These are phyloP conservation scores for Chernovozyma aurita DNA, from an alignment of 1,139 yeast genomes.

Conservation along the genomic window DNA sequence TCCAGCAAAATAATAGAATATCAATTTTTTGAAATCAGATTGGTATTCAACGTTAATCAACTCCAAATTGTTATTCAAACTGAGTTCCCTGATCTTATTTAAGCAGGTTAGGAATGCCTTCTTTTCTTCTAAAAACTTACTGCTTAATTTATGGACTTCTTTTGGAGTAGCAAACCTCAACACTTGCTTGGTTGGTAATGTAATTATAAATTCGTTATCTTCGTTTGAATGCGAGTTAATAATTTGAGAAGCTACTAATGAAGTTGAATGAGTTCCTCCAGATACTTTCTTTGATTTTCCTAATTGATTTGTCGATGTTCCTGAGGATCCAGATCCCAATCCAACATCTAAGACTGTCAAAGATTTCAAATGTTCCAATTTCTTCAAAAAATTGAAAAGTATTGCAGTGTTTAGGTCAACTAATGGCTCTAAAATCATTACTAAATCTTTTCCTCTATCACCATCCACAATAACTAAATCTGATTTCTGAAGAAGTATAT, in stretches of 20 bases:
- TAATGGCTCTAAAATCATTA: constrained; percentile 46
- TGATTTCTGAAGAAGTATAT: constrained; percentile 45
- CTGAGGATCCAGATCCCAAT: constrained; percentile 8
- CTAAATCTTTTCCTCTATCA: constrained; percentile 48
- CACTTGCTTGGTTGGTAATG: constrained; percentile 47
- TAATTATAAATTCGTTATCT: constrained; percentile 45
- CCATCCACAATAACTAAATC: constrained; percentile 50
- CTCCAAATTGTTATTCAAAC: constrained; percentile 37
- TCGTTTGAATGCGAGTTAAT: constrained; percentile 37
- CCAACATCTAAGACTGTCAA: constrained; percentile 43
- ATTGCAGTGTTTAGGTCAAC: constrained; percentile 54
- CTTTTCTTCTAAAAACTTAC: constrained; percentile 43
- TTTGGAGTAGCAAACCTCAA: constrained; percentile 47
- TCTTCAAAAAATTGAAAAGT: constrained; percentile 72
- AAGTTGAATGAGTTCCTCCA: constrained; percentile 37
- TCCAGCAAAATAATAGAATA: constrained; percentile 78
- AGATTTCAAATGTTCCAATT: constrained; percentile 73
- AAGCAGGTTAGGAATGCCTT: constrained; percentile 43
- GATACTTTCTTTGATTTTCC: constrained; percentile 19
- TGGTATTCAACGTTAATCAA: constrained; percentile 84
- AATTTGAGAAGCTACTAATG: constrained; percentile 34
- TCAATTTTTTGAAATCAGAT: constrained; percentile 89
- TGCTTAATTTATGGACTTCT: constrained; percentile 41
- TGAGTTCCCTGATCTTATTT: constrained; percentile 42
- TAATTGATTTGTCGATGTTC: constrained; percentile 7